Evolutionary conservation across 2,329 filamentous ascomycete genomes (phyloP), one percentile per base, ranked within the genome.

Genomic region (Colletotrichum euphorbiae): DNA sequence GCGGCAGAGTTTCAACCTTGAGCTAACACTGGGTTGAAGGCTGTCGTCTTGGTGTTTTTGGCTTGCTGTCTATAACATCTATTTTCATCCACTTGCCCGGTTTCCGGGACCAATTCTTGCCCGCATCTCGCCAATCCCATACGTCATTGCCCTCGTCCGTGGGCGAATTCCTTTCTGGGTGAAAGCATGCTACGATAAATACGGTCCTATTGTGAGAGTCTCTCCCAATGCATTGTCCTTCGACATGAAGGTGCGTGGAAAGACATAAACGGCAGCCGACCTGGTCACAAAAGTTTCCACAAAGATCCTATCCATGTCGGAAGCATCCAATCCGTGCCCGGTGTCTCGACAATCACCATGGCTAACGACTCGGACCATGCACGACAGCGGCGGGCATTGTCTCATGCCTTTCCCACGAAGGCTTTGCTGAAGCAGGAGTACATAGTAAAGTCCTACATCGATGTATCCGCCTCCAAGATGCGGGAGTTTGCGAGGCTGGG

Each of bases 281-380:
- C 68, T 9, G 69, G 67, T 2, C 72, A 74, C 12, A 70, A 72
- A 11, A 70, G 74, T 6, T 72, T 75, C 43, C 68, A 73, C 59
- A 75, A 78, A 62, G 76, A 78, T 66, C 74, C 74, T 38, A 70
- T 76, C 6, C 75, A 77, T 60, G 71, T 75, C 43, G 70, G 76
- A 50, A 75, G 74, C 40, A 69, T 76, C 9, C 74, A 65, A 33
- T 40, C 62, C 9, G 52, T 65, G 3, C 62, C 62, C 45, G 54
- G 62, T 3, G 54, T 65, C 12, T 59, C 62, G n/a, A 65, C 62
- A 1, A 65, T 65, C 7, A 65, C 62, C 31, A 65, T 65, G 62
- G 62, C 62, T 21, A 40, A 58, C 33, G 54, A 65, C 11, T 40
- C 62, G 6, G 62, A 59, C 24, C 62, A 65, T 4, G 62, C 62